A percentile compares a stretch with the other conserved stretches of the same genome.
Evolutionary conservation across 2,329 filamentous ascomycete genomes (phyloP).

Genomic region (Onygena corvina): DNA sequence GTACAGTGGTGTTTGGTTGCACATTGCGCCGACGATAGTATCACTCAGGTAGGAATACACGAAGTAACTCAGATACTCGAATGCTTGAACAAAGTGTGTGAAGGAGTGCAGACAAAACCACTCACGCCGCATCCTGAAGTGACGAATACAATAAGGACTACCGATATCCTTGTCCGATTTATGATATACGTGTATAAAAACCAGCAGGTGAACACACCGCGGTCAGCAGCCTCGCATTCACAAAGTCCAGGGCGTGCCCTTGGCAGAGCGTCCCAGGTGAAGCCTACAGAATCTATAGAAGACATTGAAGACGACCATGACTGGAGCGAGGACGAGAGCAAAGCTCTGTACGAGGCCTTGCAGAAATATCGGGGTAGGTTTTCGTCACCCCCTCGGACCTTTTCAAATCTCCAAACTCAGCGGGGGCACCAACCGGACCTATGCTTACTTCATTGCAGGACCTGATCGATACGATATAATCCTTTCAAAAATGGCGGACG

Average conservation of each 20-base stretch:
- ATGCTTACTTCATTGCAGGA: background rate
- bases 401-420: background rate
- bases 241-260: background rate
- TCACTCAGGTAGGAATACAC: conserved; percentile 9
- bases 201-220: background rate
- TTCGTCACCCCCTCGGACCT: background rate
- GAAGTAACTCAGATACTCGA: conserved; percentile 11
- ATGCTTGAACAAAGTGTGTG: conserved; percentile 9
- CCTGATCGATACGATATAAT: conserved; percentile 7
- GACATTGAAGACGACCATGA: background rate
- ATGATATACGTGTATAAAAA: conserved; percentile 10
- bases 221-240: background rate
- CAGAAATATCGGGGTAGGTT: conserved; percentile 7
- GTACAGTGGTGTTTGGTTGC: conserved; percentile 15
- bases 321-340: conserved; percentile 6
- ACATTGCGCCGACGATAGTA: conserved; percentile 9
- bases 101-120: conserved; percentile 8
- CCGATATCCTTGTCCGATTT: conserved; percentile 11
- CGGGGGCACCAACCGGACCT: background rate
- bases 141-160: conserved; percentile 10
- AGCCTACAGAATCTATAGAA: background rate
- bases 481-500: background rate
- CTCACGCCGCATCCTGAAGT: conserved; percentile 3
- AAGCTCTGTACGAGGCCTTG: conserved; percentile 6
- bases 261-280: background rate